phyloP scores from a whole-genome alignment of 2,329 filamentous ascomycete species.

The Botrytis tulipae region DNA sequence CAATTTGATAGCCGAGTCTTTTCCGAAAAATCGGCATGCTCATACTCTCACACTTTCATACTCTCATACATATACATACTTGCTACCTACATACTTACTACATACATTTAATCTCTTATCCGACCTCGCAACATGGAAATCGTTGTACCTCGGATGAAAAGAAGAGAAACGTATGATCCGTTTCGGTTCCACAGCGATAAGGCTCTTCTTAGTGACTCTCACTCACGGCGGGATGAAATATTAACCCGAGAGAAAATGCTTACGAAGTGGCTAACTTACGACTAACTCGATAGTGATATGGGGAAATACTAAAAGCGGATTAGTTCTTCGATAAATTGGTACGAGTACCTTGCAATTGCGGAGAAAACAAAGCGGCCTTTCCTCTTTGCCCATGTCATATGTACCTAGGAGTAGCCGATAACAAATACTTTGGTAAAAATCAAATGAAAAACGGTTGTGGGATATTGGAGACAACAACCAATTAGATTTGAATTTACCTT shows the following conservation, averaged over 20 bases:
- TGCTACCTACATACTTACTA: not conserved
- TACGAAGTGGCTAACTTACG: not conserved
- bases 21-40: not conserved
- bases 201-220: not conserved
- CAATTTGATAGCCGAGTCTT: not conserved
- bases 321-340: not conserved
- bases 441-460: not conserved
- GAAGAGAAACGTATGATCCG: not conserved
- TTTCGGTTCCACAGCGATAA: not conserved
- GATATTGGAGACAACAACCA: not conserved
- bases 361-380: conserved; percentile 3
- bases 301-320: not conserved
- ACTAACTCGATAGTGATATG: conserved; percentile 1
- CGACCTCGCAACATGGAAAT: not conserved
- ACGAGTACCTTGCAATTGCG: conserved; percentile 2
- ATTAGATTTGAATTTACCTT: not conserved
- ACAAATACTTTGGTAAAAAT: not conserved
- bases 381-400: not conserved
- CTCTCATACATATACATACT: not conserved
- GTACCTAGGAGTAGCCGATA: not conserved
- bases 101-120: not conserved
- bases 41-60: not conserved
- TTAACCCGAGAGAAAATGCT: not conserved
- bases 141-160: not conserved
- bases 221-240: not conserved